A percentile compares a stretch with the other conserved stretches of the same genome.
These are phyloP conservation scores for Durotheca rogersii DNA, from an alignment of 495 filamentous ascomycete species.

Conservation along the genomic window DNA sequence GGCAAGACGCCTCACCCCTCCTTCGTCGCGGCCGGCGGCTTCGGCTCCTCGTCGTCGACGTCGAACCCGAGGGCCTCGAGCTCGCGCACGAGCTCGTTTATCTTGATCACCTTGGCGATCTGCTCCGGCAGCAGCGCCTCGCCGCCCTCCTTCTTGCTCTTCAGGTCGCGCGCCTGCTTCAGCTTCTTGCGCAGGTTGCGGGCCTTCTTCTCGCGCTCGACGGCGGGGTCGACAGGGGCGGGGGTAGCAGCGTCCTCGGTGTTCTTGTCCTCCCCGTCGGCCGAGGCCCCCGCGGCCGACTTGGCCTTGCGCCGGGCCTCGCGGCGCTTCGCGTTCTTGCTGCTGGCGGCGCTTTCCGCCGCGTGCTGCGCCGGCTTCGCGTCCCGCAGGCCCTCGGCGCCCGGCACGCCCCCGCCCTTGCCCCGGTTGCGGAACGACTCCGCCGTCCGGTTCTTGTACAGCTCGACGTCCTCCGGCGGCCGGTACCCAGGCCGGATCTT, in stretches of 20 bases:
- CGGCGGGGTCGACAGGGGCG: conserved; percentile 63
- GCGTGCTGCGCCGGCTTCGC: conserved; percentile 45
- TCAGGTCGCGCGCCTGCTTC: conserved; percentile 84
- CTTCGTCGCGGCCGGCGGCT: conserved; percentile 10
- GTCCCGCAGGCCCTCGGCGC: conserved; percentile 67
- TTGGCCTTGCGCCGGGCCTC: conserved; percentile 90
- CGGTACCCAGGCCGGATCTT: conserved; percentile 89
- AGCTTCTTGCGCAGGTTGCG: conserved; percentile 95
- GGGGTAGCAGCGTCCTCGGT: conserved; percentile 32
- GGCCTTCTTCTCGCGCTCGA: conserved; percentile 87
- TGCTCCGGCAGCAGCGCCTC: conserved; percentile 86
- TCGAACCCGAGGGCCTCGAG: conserved; percentile 86
- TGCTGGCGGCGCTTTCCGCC: conserved; percentile 60
- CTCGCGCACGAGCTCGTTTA: conserved; percentile 88
- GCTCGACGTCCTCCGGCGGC: conserved; percentile 92
- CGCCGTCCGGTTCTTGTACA: conserved; percentile 91
- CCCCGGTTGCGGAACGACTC: conserved; percentile 82
- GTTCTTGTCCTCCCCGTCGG: conserved; percentile 43
- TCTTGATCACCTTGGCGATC: conserved; percentile 95
- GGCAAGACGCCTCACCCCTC: conserved; percentile 20
- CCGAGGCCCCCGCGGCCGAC: conserved; percentile 39
- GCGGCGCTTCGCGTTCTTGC: conserved; percentile 92
- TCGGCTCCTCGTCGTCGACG: conserved; percentile 54
- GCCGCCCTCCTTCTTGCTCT: conserved; percentile 86
- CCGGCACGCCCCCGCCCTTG: conserved; percentile 71